phyloP scores from a whole-genome alignment of 176 grass and related monocot species.

The Avena eriantha region DNA sequence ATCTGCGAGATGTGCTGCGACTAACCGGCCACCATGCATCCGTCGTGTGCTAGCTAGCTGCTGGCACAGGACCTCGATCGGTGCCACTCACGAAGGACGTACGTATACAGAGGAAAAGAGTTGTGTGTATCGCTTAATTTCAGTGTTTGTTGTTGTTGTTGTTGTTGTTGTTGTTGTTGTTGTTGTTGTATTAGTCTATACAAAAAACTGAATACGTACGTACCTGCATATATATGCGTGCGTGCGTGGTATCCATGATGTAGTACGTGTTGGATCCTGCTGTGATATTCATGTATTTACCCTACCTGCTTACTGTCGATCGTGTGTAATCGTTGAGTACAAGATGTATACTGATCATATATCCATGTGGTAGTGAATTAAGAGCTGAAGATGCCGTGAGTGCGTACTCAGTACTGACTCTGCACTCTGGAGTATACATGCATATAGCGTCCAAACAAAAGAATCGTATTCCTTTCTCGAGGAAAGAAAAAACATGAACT shows the following conservation, averaged over 20 bases:
- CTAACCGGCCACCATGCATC: constrained; percentile 31
- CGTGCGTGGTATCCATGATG: neutral
- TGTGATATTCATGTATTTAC: neutral
- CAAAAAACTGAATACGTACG: neutral
- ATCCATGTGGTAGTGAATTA: neutral
- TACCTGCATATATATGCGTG: neutral
- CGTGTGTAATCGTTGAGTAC: neutral
- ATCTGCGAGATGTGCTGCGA: constrained; percentile 90
- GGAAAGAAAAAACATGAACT: too few species aligned
- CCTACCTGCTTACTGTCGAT: neutral
- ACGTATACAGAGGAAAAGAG: neutral
- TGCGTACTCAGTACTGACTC: too few species aligned
- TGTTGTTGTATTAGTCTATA: constrained; percentile 9
- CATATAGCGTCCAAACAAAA: too few species aligned
- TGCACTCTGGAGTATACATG: too few species aligned
- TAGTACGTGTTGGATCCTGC: neutral
- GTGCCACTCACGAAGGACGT: neutral
- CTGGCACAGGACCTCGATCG: neutral
- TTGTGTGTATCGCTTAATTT: neutral
- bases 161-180: neutral
- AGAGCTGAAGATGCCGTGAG: too few species aligned
- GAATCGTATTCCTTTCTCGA: too few species aligned
- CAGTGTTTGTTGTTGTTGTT: neutral
- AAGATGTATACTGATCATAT: neutral
- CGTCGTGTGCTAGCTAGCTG: neutral